Conservation (phyloP, 2,329 filamentous ascomycete genomes). For the Rhinocladiella mackenziei region DNA sequence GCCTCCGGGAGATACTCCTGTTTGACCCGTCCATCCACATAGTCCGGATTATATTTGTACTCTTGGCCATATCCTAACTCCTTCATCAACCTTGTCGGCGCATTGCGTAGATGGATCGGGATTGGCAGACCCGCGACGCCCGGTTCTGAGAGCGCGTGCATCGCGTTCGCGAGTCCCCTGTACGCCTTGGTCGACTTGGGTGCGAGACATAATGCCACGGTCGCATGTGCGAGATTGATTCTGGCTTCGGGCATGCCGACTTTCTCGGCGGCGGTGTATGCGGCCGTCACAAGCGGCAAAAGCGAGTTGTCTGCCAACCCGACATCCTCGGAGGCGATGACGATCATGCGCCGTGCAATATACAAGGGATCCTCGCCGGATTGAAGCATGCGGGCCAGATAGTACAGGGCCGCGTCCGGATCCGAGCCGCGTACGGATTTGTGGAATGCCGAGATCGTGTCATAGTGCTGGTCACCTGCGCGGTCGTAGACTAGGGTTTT, state of each 20-base stretch:
- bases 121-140: slow-evolving; percentile 77
- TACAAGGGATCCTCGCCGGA: slow-evolving; percentile 92
- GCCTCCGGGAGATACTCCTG: slow-evolving; percentile 88
- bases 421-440: slow-evolving; percentile 88
- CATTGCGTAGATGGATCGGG: slow-evolving; percentile 84
- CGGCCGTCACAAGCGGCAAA: slow-evolving; percentile 75
- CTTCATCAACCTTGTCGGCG: slow-evolving; percentile 87
- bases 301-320: slow-evolving; percentile 83
- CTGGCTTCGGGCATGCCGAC: slow-evolving; percentile 93
- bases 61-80: slow-evolving; percentile 84
- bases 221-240: slow-evolving; percentile 84
- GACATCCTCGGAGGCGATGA: slow-evolving; percentile 91
- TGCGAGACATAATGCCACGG: slow-evolving; percentile 73
- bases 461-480: slow-evolving; percentile 93
- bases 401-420: slow-evolving; percentile 85
- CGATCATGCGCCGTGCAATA: slow-evolving; percentile 86
- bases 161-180: slow-evolving; percentile 73
- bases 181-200: slow-evolving; percentile 88
- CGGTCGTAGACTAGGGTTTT: slow-evolving; percentile 94
- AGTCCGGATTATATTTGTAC: slow-evolving; percentile 97
- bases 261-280: slow-evolving; percentile 84
- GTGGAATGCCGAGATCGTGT: slow-evolving; percentile 95
- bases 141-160: slow-evolving; percentile 73
- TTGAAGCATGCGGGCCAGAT: slow-evolving; percentile 91
- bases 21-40: slow-evolving; percentile 70